Evolutionary conservation across 176 grass and related monocot genomes (phyloP).

Genomic region (Triticum dicoccoides): DNA sequence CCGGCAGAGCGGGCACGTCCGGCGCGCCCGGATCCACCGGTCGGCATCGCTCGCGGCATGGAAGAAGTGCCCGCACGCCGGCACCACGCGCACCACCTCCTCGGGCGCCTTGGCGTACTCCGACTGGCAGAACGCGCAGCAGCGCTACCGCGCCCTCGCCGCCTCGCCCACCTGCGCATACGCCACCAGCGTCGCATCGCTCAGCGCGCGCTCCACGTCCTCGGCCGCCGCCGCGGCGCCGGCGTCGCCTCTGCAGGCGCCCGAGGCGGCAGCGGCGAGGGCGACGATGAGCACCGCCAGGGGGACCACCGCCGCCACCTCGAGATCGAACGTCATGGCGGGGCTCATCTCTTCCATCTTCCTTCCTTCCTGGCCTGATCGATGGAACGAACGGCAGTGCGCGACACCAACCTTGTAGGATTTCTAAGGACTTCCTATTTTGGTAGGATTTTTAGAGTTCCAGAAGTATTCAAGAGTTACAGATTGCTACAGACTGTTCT

Average conservation of each 20-base stretch:
- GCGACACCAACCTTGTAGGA: no score
- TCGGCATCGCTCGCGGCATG: slow-evolving; percentile 30
- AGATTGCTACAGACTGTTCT: no score
- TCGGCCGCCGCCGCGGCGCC: no score
- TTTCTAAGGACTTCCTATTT: no score
- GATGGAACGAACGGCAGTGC: not conserved
- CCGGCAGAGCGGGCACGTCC: slow-evolving; percentile 30
- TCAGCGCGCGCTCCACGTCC: slow-evolving; percentile 34
- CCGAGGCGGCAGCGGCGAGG: not conserved
- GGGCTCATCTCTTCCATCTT: not conserved
- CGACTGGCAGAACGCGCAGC: slow-evolving; percentile 26
- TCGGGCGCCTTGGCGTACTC: not conserved
- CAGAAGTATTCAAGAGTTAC: no score
- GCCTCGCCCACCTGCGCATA: slow-evolving; percentile 2
- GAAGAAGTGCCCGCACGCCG: slow-evolving; percentile 40
- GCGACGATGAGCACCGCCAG: slow-evolving; percentile 26
- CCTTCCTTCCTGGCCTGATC: no score
- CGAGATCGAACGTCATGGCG: not conserved
- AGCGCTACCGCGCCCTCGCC: not conserved
- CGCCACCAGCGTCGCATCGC: not conserved
- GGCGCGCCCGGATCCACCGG: slow-evolving; percentile 26
- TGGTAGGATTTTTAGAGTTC: no score
- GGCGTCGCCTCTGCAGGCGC: not conserved
- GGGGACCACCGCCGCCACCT: not conserved
- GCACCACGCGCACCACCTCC: slow-evolving; percentile 37